phyloP scores from a whole-genome alignment of 805 yeast genomes.

The Cyberlindnera subsufficiens region DNA sequence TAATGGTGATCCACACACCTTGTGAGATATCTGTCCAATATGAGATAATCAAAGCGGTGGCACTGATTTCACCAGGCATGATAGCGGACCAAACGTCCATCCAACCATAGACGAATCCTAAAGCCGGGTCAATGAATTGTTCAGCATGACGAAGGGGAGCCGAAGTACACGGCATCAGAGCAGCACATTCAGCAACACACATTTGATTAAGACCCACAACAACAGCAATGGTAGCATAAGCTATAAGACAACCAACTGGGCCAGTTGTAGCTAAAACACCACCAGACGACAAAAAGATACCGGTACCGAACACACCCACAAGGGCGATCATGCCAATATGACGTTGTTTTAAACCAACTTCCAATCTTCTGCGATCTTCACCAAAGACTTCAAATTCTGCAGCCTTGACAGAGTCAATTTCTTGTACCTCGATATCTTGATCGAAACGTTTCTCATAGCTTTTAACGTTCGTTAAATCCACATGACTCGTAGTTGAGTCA shows the following conservation, averaged over 20 bases:
- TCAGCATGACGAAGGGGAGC: conserved; percentile 31
- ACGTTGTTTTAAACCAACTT: conserved; percentile 15
- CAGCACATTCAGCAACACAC: conserved; percentile 32
- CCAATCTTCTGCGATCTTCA: conserved; percentile 10
- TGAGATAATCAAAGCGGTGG: conserved; percentile 36
- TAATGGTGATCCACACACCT: conserved; percentile 38
- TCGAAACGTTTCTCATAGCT: background rate
- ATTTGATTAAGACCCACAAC: conserved; percentile 33
- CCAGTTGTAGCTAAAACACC: conserved; percentile 30
- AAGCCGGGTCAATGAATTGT: conserved; percentile 35
- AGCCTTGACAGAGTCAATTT: conserved; percentile 6
- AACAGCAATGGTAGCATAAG: conserved; percentile 27
- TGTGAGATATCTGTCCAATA: conserved; percentile 39
- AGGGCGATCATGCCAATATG: conserved; percentile 45
- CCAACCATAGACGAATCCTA: conserved; percentile 43
- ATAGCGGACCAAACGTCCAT: conserved; percentile 33
- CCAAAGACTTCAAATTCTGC: conserved; percentile 10
- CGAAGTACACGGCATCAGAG: conserved; percentile 32
- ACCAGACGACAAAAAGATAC: conserved; percentile 34
- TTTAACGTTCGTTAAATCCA: too few relatives aligned
- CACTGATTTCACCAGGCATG: conserved; percentile 40
- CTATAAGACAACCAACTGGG: conserved; percentile 30
- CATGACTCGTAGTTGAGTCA: too few relatives aligned
- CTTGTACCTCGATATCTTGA: conserved; percentile 13
- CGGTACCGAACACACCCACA: conserved; percentile 41